Evolutionary conservation across 257 asterid genomes (phyloP), one percentile per base, ranked within the genome.

Genomic region (Orobanche coerulescens): DNA sequence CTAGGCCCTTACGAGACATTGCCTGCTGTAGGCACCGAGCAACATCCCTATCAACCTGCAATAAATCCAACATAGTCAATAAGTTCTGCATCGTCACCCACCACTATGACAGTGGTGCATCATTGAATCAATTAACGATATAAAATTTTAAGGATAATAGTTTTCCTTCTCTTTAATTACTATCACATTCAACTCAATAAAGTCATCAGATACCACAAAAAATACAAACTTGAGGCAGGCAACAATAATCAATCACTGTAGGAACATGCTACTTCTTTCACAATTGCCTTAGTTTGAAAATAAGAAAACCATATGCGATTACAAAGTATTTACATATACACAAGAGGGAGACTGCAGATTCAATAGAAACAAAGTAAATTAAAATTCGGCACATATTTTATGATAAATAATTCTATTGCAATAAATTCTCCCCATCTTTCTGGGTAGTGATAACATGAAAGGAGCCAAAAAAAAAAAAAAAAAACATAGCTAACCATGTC

Each of bases 31-130:
- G 72, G 78, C 90, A 86, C 71, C 78, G 84, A 28, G 95, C 73
- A 62, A 86, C 89, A 58, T 90, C 85, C 62, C 71, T 79, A 18
- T 90, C 95, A 30, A 86, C 85, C 97, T 90, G 76, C 72, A 62
- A 71, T 26, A 26, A 34, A 39, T 46, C 20, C 59, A 28, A 4
- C 18, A 13, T 34, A 8, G 34, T 5, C 62, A 56, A 55, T 70
- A 12, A 75, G 65, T 33, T 12, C 13, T 9, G 14, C 44, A 57
- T 59, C 50, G 64, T 39, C 48, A 64, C 43, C 13, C 54, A 23
- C 34, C 51, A 64, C 2, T 1, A 42, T 6, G 8, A 26, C 12
- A 39, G n/a, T 49, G 23, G 20, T 40, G 34, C 36, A 31, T 40
- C 58, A 31, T 5, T 40, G 18, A 12, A 54, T 8, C 24, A 58